Conservation (phyloP, 306 rosid genomes). For the Prunus fruticosa region DNA sequence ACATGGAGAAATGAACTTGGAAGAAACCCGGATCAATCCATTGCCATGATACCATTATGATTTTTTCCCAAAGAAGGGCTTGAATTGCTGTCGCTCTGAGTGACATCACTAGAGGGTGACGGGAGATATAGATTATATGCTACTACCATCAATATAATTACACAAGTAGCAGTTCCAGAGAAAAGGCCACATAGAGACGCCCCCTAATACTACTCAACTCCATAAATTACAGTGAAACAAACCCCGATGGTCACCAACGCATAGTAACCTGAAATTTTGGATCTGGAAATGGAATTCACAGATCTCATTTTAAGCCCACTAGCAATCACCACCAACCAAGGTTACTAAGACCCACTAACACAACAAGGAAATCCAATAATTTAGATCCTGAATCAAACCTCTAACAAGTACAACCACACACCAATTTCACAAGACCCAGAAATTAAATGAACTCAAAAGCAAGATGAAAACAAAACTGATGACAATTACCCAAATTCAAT, state of each 20-base stretch:
- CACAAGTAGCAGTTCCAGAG: constrained; percentile 22
- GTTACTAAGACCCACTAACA: constrained; percentile 26
- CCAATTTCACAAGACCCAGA: constrained; percentile 30
- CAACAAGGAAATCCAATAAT: constrained; percentile 25
- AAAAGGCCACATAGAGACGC: constrained; percentile 19
- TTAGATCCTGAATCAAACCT: constrained; percentile 34
- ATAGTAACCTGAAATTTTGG: constrained; percentile 27
- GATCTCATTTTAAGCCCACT: constrained; percentile 30
- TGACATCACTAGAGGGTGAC: constrained; percentile 48
- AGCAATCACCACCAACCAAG: constrained; percentile 33
- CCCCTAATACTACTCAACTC: constrained; percentile 12
- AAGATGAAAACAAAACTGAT: background rate
- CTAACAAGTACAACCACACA: constrained; percentile 33
- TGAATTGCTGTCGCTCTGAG: constrained; percentile 28
- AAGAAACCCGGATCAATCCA: constrained; percentile 16
- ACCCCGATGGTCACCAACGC: constrained; percentile 25
- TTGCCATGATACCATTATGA: constrained; percentile 14
- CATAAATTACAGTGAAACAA: constrained; percentile 9
- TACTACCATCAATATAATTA: constrained; percentile 37
- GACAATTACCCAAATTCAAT: constrained; percentile 51
- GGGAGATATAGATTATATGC: constrained; percentile 22
- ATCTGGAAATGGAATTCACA: constrained; percentile 32
- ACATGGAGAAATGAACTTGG: constrained; percentile 20
- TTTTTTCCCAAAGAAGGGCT: constrained; percentile 24
- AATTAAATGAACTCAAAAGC: constrained; percentile 7